Evolutionary conservation across 805 yeast genomes (phyloP).

Genomic region (Candida ovalis): DNA sequence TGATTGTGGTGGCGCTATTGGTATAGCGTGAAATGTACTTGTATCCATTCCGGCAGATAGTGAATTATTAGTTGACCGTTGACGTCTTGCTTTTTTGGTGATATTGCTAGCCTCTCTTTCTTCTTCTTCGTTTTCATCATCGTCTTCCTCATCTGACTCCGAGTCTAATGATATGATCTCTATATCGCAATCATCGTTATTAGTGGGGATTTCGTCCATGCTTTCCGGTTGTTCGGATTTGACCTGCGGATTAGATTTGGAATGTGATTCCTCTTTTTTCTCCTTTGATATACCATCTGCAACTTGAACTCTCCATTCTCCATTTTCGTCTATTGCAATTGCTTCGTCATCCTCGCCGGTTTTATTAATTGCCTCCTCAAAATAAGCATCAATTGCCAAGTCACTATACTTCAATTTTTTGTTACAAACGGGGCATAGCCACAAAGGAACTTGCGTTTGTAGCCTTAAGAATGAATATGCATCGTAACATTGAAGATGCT

Average conservation of each 20-base stretch:
- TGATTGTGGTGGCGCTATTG: background rate
- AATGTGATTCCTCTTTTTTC: background rate
- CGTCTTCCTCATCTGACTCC: constrained; percentile 2
- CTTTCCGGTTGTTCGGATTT: background rate
- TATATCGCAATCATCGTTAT: background rate
- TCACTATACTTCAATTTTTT: constrained; percentile 47
- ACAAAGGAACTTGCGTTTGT: constrained; percentile 76
- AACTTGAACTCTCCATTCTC: constrained; percentile 55
- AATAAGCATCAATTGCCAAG: constrained; percentile 71
- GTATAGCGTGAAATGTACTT: background rate
- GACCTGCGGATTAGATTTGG: background rate
- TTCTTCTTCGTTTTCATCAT: background rate
- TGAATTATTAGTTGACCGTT: background rate
- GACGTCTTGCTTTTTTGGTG: background rate
- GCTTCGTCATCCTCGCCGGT: constrained; percentile 57
- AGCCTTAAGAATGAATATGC: constrained; percentile 66
- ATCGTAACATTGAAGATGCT: constrained; percentile 88
- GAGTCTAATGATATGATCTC: background rate
- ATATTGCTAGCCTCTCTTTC: background rate
- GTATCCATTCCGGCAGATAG: background rate
- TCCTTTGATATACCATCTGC: constrained; percentile 14
- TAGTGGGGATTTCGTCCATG: background rate
- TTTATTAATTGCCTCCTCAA: constrained; percentile 52
- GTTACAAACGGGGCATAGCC: constrained; percentile 87
- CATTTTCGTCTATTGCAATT: constrained; percentile 67